Evolutionary conservation across 164 flowering plant species (phyloP), one percentile per base, ranked within the genome.

Genomic region (Chimonanthus praecox): DNA sequence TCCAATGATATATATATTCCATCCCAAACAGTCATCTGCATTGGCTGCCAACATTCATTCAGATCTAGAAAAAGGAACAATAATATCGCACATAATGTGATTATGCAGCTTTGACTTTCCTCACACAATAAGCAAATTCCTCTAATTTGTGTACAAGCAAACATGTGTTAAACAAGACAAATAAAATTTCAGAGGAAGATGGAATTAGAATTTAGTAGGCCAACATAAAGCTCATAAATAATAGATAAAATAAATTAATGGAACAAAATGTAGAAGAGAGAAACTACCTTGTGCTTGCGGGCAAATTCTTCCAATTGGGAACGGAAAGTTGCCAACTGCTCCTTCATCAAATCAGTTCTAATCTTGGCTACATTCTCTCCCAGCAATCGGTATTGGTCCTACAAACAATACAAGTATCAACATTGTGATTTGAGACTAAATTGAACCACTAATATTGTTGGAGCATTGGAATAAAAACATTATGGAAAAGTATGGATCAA

Each of bases 301-400:
- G 99, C 98, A 46, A 93, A 95, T 5, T 92, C 98, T 78, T 95
- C 99, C 48, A 93, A 83, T 81, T 95, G 99, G 61, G 98, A 86
- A 15, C 91, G 90, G 70, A 95, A 95, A 15, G 97, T 95, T 33
- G 90, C 68, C 5, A 95, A 89, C 80, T 95, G 98, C 64, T 92
- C 98, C 79, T 88, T 95, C 99, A 92, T 91, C 21, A 93, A 83
- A 89, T 95, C 99, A 3, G 96, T 93, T 77, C 92, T 77, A 65
- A 92, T 75, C 84, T 87, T 92, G 18, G 99, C 97, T 2, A 92
- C 97, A 92, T 93, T 93, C 81, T 93, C 99, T 13, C 99, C 99
- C 2, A 93, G 85, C 79, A 88, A 75, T 49, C 98, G 87, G 63
- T 88, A 95, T 76, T 93, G 97, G 83, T 93, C 97, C 98, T 92